Percentiles rank a stretch among this genome's conserved stretches.
These are phyloP conservation scores for Penicillium sp. DNA, from an alignment of 2,329 filamentous ascomycete species.

Conservation along the genomic window DNA sequence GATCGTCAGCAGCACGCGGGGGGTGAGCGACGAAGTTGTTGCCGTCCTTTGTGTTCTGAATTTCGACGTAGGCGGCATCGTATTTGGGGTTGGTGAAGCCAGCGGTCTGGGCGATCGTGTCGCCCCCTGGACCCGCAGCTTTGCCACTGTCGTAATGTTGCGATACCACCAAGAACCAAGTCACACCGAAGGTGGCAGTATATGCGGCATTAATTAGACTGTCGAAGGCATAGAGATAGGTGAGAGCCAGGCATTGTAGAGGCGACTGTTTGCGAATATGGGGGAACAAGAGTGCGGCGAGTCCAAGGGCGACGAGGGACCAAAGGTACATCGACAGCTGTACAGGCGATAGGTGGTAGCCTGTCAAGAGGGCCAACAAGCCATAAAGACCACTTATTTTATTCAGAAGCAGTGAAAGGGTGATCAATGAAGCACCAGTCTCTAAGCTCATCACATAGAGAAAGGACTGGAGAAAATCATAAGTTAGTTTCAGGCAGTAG, in stretches of 20 bases:
- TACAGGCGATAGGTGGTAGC: slow-evolving; percentile 75
- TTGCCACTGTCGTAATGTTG: slow-evolving; percentile 52
- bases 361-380: slow-evolving; percentile 82
- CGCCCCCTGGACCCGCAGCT: slow-evolving; percentile 50
- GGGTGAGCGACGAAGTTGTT: slow-evolving; percentile 51
- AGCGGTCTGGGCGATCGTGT: slow-evolving; percentile 60
- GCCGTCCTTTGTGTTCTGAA: slow-evolving; percentile 47
- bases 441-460: slow-evolving; percentile 82
- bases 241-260: slow-evolving; percentile 75
- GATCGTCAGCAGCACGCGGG: slow-evolving; percentile 39
- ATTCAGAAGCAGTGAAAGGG: slow-evolving; percentile 81
- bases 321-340: slow-evolving; percentile 93
- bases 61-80: slow-evolving; percentile 59
- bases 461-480: slow-evolving; percentile 58
- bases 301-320: slow-evolving; percentile 68
- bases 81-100: slow-evolving; percentile 65
- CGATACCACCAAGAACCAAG: slow-evolving; percentile 79
- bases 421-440: slow-evolving; percentile 81
- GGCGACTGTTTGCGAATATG: slow-evolving; percentile 77
- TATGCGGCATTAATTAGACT: slow-evolving; percentile 78
- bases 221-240: slow-evolving; percentile 83
- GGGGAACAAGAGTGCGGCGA: slow-evolving; percentile 69
- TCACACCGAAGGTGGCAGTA: slow-evolving; percentile 75
- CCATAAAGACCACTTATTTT: slow-evolving; percentile 90
- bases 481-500: slow-evolving; percentile 16